Conservation (phyloP, 495 filamentous ascomycete species). For the Penicillium dipodomyicola region DNA sequence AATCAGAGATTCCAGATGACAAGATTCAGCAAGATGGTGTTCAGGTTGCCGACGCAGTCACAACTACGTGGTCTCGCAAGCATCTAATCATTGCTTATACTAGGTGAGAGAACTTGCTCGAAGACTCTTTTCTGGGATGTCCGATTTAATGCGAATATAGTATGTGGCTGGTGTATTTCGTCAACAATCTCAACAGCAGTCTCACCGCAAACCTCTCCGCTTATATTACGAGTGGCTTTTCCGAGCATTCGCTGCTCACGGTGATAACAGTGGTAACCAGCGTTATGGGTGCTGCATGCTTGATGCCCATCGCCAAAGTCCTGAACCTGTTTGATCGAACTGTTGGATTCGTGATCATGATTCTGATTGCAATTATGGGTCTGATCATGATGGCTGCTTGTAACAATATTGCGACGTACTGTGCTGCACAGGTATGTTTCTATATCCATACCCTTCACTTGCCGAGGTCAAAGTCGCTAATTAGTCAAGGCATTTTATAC, state of each 20-base stretch:
- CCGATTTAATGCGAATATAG: constrained; percentile 9
- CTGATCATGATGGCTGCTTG: constrained; percentile 52
- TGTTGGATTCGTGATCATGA: constrained; percentile 47
- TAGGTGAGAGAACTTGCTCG: constrained; percentile 14
- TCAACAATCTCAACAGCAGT: constrained; percentile 20
- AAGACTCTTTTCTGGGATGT: not conserved
- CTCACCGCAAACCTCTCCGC: constrained; percentile 20
- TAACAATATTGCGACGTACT: constrained; percentile 44
- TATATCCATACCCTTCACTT: not conserved
- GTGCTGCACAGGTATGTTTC: constrained; percentile 44
- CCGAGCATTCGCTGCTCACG: constrained; percentile 31
- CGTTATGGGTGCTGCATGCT: constrained; percentile 56
- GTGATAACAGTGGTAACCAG: constrained; percentile 33
- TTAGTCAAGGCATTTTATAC: constrained; percentile 42
- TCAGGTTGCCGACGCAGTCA: constrained; percentile 28
- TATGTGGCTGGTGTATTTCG: constrained; percentile 32
- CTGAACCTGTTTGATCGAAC: constrained; percentile 63
- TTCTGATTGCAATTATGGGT: constrained; percentile 37
- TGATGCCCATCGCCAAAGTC: constrained; percentile 65
- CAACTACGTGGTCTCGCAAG: constrained; percentile 24
- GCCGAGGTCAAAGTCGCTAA: not conserved
- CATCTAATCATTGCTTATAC: constrained; percentile 24
- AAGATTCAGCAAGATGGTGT: constrained; percentile 26
- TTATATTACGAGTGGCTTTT: constrained; percentile 32
- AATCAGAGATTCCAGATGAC: not conserved